phyloP scores from a whole-genome alignment of 106 monocot species.

The Phalaenopsis equestris region DNA sequence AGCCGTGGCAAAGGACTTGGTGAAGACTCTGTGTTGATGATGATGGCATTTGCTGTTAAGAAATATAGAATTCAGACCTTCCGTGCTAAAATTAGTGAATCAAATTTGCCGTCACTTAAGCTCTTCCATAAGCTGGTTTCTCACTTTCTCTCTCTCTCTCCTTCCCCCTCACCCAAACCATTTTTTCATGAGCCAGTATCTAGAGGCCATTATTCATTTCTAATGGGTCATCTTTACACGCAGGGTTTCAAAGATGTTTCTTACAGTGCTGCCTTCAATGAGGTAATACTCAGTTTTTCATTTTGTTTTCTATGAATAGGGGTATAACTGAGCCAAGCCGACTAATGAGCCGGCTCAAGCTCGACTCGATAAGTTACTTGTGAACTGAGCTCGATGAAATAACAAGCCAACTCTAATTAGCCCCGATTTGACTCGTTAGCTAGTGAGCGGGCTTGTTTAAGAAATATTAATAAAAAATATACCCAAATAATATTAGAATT shows the following conservation, averaged over 20 bases:
- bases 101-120: conserved; percentile 60
- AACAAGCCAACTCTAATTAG: too few species aligned
- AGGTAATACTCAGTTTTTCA: conserved; percentile 31
- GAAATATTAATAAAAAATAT: too few species aligned
- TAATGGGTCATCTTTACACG: conserved; percentile 8
- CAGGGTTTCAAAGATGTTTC: conserved; percentile 77
- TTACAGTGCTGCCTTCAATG: conserved; percentile 65
- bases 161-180: not conserved
- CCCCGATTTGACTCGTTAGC: too few species aligned
- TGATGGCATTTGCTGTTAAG: conserved; percentile 74
- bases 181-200: not conserved
- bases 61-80: conserved; percentile 62
- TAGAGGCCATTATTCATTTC: not conserved
- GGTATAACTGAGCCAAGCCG: too few species aligned
- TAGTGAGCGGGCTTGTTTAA: too few species aligned
- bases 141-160: conserved; percentile 11
- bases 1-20: conserved; percentile 90
- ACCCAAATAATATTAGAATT: too few species aligned
- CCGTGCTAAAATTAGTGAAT: conserved; percentile 78
- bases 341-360: too few species aligned
- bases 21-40: conserved; percentile 65
- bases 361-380: too few species aligned
- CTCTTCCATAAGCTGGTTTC: conserved; percentile 81
- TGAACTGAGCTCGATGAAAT: too few species aligned
- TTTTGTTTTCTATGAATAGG: not conserved